phyloP scores from a whole-genome alignment of 2,329 filamentous ascomycete species.

The Talaromyces sp. region DNA sequence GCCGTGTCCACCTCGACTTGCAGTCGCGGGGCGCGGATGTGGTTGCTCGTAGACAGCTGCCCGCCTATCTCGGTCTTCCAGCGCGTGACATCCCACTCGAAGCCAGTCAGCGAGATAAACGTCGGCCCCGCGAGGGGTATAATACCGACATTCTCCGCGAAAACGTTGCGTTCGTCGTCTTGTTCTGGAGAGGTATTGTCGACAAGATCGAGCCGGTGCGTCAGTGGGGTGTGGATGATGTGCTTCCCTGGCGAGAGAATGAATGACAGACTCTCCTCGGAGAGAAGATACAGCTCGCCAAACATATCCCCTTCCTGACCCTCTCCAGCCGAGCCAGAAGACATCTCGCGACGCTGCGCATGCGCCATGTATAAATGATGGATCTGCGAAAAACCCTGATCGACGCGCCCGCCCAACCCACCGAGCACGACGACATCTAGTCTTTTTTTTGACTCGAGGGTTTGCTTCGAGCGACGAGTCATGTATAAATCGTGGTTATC shows the following conservation, averaged over 20 bases:
- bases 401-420: constrained; percentile 81
- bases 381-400: constrained; percentile 84
- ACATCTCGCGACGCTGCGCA: constrained; percentile 1
- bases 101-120: constrained; percentile 68
- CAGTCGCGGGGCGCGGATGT: constrained; percentile 57
- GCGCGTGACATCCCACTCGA: constrained; percentile 84
- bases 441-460: neutral
- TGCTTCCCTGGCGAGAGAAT: constrained; percentile 67
- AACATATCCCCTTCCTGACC: neutral
- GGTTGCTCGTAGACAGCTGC: constrained; percentile 73
- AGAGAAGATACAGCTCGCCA: constrained; percentile 64
- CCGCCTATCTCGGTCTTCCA: constrained; percentile 75
- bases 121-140: constrained; percentile 76
- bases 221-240: constrained; percentile 56
- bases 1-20: constrained; percentile 52
- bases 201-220: constrained; percentile 14
- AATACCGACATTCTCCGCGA: constrained; percentile 78
- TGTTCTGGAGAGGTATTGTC: constrained; percentile 29
- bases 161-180: constrained; percentile 29
- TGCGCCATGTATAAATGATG: constrained; percentile 66
- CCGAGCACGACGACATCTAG: constrained; percentile 73
- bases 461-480: constrained; percentile 1
- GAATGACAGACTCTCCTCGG: constrained; percentile 74
- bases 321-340: neutral
- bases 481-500: constrained; percentile 11